Evolutionary conservation across 2,329 filamentous ascomycete genomes (phyloP).

Genomic region (Talaromyces sp.): DNA sequence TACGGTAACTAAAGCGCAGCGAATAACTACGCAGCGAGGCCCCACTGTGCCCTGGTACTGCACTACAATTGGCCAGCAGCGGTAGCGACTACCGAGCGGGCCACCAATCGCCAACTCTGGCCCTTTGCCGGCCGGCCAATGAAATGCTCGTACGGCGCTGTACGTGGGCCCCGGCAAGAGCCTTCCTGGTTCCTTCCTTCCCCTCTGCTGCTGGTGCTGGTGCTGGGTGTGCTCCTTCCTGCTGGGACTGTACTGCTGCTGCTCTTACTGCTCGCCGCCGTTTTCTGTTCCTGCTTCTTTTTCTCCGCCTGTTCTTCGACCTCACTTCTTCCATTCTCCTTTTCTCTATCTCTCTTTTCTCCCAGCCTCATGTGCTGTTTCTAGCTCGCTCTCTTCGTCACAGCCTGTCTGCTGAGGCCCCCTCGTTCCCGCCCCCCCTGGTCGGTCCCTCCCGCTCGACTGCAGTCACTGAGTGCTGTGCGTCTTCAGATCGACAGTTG

Average conservation of each 20-base stretch:
- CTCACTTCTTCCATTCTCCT: not conserved
- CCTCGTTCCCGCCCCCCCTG: slow-evolving; percentile 6
- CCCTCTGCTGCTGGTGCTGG: not conserved
- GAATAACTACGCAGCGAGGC: not conserved
- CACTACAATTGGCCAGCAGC: not conserved
- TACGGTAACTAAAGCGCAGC: not conserved
- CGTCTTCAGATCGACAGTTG: not conserved
- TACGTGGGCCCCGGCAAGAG: not conserved
- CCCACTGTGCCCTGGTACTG: not conserved
- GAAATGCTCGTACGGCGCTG: not conserved
- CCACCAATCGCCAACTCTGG: not conserved
- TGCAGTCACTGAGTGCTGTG: not conserved
- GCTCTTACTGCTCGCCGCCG: not conserved
- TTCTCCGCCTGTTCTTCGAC: not conserved
- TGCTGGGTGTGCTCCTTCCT: not conserved
- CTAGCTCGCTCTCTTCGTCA: not conserved
- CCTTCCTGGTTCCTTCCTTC: not conserved
- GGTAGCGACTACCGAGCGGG: not conserved
- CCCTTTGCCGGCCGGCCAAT: not conserved
- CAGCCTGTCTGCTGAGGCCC: not conserved
- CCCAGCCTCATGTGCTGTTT: not conserved
- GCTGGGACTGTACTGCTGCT: not conserved
- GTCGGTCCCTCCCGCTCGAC: not conserved
- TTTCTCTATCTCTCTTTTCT: not conserved
- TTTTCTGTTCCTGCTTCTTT: not conserved